Conservation (phyloP, 1,284 basidiomycete species). For the Amylostereum areolatum region DNA sequence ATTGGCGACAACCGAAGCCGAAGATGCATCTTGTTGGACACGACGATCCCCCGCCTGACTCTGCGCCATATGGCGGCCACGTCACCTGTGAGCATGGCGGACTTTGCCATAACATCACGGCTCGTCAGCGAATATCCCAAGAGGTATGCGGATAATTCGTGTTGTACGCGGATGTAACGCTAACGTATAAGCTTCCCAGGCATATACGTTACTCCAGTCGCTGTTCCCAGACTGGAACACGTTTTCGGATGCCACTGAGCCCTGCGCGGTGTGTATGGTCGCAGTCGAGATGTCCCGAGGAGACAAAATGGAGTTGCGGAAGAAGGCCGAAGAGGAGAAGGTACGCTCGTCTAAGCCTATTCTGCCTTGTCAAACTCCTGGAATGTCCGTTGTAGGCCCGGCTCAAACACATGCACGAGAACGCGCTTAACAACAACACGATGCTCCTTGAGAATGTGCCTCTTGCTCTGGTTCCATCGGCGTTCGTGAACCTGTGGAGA, state of each 20-base stretch:
- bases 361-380: conserved; percentile 8
- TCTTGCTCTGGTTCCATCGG: conserved; percentile 53
- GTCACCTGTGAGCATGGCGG: conserved; percentile 66
- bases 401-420: conserved; percentile 55
- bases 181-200: conserved; percentile 30
- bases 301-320: conserved; percentile 51
- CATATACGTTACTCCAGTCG: conserved; percentile 43
- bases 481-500: conserved; percentile 61
- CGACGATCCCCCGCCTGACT: conserved; percentile 62
- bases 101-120: conserved; percentile 45
- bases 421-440: conserved; percentile 40
- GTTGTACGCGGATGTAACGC: background rate
- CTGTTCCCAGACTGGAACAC: conserved; percentile 65
- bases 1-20: conserved; percentile 66
- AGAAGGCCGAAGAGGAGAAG: conserved; percentile 69
- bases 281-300: conserved; percentile 49
- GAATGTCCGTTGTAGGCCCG: conserved; percentile 35
- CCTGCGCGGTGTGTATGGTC: conserved; percentile 56
- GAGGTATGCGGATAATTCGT: conserved; percentile 32
- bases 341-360: conserved; percentile 27
- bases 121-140: conserved; percentile 54
- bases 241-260: conserved; percentile 39
- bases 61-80: conserved; percentile 45
- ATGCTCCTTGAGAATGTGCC: conserved; percentile 38
- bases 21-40: conserved; percentile 59